phyloP scores from a whole-genome alignment of 2,329 filamentous ascomycete species.

The Davidsoniella neocaledoniae region DNA sequence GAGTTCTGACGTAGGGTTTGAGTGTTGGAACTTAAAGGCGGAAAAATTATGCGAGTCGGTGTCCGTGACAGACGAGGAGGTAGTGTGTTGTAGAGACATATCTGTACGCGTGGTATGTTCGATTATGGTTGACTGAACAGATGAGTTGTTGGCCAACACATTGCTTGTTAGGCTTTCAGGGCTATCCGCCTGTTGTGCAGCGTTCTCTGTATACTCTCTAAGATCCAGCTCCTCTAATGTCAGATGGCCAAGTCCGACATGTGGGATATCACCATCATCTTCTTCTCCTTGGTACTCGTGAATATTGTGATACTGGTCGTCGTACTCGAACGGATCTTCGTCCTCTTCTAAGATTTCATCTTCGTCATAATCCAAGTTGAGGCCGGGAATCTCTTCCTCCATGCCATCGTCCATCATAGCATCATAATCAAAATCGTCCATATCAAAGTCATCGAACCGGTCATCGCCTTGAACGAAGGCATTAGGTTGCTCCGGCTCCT shows the following conservation, averaged over 20 bases:
- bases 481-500: constrained; percentile 20
- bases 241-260: constrained; percentile 12
- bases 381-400: constrained; percentile 48
- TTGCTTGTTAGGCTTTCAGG: too few relatives aligned
- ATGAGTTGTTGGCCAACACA: too few relatives aligned
- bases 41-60: constrained; percentile 34
- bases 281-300: constrained; percentile 17
- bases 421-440: constrained; percentile 47
- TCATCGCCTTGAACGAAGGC: constrained; percentile 25
- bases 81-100: too few relatives aligned
- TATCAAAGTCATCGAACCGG: constrained; percentile 35
- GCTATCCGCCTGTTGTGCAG: neutral
- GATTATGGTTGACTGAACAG: neutral
- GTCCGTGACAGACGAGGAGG: neutral
- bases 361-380: constrained; percentile 31
- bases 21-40: constrained; percentile 40
- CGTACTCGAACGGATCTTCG: constrained; percentile 19
- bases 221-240: constrained; percentile 7
- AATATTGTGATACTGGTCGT: constrained; percentile 16
- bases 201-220: neutral
- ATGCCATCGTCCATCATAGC: constrained; percentile 49
- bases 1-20: constrained; percentile 33
- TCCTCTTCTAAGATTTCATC: constrained; percentile 23
- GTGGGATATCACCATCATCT: constrained; percentile 33
- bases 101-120: neutral